Conservation (phyloP, 2,329 filamentous ascomycete species). For the Lachnellula arida region DNA sequence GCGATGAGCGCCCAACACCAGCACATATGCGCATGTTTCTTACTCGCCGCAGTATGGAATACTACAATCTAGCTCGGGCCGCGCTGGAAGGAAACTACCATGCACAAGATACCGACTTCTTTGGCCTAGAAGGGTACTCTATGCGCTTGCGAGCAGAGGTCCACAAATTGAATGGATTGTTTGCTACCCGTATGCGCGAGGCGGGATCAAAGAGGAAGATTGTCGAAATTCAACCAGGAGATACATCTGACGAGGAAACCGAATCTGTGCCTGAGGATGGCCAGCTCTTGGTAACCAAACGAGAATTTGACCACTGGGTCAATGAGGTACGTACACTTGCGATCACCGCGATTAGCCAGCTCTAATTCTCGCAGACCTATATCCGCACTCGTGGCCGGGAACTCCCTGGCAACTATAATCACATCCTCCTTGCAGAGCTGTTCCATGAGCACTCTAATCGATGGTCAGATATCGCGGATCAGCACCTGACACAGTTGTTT, state of each 20-base stretch:
- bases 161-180: constrained; percentile 24
- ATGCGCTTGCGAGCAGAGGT: constrained; percentile 27
- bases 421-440: constrained; percentile 33
- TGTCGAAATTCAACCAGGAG: neutral
- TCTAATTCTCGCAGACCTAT: constrained; percentile 2
- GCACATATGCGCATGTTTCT: constrained; percentile 22
- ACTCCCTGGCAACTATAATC: constrained; percentile 33
- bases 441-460: constrained; percentile 31
- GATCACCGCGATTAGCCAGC: constrained; percentile 13
- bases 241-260: neutral
- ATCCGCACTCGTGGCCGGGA: constrained; percentile 26
- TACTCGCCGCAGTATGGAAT: constrained; percentile 22
- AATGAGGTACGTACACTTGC: constrained; percentile 6
- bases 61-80: constrained; percentile 23
- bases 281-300: constrained; percentile 4
- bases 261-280: neutral
- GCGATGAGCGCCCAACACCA: constrained; percentile 14
- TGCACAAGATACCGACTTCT: neutral
- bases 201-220: neutral
- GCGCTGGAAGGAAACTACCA: constrained; percentile 22
- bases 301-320: constrained; percentile 5
- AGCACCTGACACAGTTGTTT: constrained; percentile 11
- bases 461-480: constrained; percentile 26
- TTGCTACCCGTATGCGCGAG: constrained; percentile 16
- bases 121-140: constrained; percentile 2